Percentiles rank a stretch among this genome's conserved stretches.
Conservation (phyloP, 1,139 yeast genomes). For the Saccharomyces pastorianus region DNA sequence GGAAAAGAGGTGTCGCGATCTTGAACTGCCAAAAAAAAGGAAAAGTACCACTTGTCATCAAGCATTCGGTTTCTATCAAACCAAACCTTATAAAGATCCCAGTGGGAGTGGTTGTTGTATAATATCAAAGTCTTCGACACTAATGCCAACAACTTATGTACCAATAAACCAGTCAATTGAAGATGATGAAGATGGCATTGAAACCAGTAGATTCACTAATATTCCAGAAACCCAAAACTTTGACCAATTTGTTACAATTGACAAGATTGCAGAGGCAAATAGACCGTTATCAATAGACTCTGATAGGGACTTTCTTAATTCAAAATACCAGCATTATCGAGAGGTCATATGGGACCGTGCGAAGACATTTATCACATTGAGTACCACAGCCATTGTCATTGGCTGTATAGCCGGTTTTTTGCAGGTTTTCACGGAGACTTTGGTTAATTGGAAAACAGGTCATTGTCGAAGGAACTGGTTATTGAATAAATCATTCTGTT, state of each 20-base stretch:
- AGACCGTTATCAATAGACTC: conserved; percentile 12
- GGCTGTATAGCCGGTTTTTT: conserved; percentile 79
- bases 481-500: conserved; percentile 70
- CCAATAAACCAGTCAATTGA: neutral
- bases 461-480: conserved; percentile 65
- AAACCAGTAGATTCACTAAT: conserved; percentile 3
- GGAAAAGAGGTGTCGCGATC: neutral
- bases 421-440: conserved; percentile 76
- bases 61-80: neutral
- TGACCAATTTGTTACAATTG: conserved; percentile 60
- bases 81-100: neutral
- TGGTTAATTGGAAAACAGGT: conserved; percentile 74
- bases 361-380: conserved; percentile 64
- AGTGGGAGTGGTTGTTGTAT: too few relatives aligned
- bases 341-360: conserved; percentile 43
- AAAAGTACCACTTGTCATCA: neutral
- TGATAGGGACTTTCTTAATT: conserved; percentile 8
- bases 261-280: conserved; percentile 73
- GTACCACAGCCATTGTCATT: conserved; percentile 63
- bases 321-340: conserved; percentile 13
- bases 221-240: conserved; percentile 37
- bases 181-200: conserved; percentile 3
- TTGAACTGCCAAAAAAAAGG: neutral
- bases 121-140: neutral
- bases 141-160: neutral